Evolutionary conservation across 2,329 filamentous ascomycete species (phyloP).

Genomic region (Aureobasidium sp.): DNA sequence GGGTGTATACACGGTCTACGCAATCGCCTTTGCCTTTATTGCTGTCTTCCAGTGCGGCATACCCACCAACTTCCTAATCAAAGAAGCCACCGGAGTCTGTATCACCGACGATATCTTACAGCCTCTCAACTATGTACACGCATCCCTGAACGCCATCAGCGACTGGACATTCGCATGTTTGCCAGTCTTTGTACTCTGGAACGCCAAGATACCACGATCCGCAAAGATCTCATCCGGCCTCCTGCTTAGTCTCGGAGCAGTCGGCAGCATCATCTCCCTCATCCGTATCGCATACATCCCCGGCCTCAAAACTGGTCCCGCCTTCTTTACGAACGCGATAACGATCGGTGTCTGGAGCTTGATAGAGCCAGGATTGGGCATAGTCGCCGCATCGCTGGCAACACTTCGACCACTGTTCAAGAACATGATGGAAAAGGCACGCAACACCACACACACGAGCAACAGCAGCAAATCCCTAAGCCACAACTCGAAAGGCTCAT

Average conservation of each 20-base stretch:
- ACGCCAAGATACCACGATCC: conserved; percentile 27
- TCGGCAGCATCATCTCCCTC: conserved; percentile 23
- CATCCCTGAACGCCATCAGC: conserved; percentile 31
- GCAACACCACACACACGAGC: background rate
- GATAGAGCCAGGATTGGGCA: conserved; percentile 29
- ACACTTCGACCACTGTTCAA: conserved; percentile 28
- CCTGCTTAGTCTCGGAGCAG: conserved; percentile 33
- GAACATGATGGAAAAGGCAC: background rate
- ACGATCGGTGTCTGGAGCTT: conserved; percentile 26
- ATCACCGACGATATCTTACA: background rate
- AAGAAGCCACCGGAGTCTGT: background rate
- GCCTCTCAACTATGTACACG: conserved; percentile 19
- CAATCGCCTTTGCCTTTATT: conserved; percentile 28
- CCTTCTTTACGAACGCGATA: conserved; percentile 23
- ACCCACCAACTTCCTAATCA: conserved; percentile 8
- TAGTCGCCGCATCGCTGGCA: conserved; percentile 28
- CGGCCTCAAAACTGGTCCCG: conserved; percentile 17
- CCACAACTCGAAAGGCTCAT: background rate
- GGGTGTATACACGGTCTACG: conserved; percentile 26
- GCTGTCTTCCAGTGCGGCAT: conserved; percentile 16
- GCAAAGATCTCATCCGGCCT: conserved; percentile 36
- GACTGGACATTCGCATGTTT: conserved; percentile 33
- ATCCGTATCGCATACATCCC: conserved; percentile 23
- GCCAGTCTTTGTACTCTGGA: conserved; percentile 22
- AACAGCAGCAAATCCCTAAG: background rate